Evolutionary conservation across 1,284 basidiomycete species (phyloP), one percentile per base, ranked within the genome.

Genomic region (Microbotryomycetes sp.): DNA sequence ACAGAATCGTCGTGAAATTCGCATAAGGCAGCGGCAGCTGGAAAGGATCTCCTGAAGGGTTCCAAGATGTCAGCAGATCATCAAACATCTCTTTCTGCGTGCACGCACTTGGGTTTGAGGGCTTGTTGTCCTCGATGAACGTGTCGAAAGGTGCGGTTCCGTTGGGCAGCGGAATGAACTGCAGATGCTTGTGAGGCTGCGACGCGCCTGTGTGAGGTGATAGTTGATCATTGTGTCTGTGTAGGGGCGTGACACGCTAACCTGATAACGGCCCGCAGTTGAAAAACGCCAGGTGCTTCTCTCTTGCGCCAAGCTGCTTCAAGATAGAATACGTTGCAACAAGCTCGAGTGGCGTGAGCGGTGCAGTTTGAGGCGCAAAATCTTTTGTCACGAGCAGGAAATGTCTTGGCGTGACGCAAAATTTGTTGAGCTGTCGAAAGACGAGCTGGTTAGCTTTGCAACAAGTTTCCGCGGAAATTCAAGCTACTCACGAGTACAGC

Each of bases 361-460:
- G 71, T 3, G 59, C 46, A n/a, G 59, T 62, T 49, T 73, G 71
- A 6, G 61, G 59, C 50, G 59, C 66, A 29, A 68, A 72, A 3
- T 70, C 63, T 28, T 68, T 71, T 0, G 71, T 73, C 2, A 73
- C 71, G 27, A 73, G 58, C 6, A 73, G 63, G 54, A 72, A 72
- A 50, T 73, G 71, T 15, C 68, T 61, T 3, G 71, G 70, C 0
- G 67, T 66, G 4, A 73, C 70, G 57, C 71, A 72, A 56, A 66
- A 72, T 61, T 73, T 73, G 68, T 73, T 73, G 46, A 70, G 56
- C 68, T 70, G 58, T 16, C 48, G 16, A 52, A 18, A 46, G 46
- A 28, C 28, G 16, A 24, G 26, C 23, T 6, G 13, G 30, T 53
- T 41, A 53, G 52, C 52, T 27, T 53, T 41, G 52, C 41, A 18